Conservation (phyloP, 2,329 filamentous ascomycete genomes). For the Trichocomaceae sp. region DNA sequence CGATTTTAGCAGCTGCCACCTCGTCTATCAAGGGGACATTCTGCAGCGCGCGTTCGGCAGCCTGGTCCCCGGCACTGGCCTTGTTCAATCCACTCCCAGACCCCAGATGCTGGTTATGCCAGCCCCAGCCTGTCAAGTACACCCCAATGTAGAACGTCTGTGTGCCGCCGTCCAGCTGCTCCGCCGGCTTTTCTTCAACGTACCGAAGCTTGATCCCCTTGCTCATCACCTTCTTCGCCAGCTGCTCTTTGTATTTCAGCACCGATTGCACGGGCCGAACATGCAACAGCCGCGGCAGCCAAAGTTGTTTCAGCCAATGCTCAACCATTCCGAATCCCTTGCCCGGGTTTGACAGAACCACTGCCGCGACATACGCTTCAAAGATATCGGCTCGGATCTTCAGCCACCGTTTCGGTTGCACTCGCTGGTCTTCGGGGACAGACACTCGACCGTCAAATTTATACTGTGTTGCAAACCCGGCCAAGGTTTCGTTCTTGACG, state of each 20-base stretch:
- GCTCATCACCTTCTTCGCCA: constrained; percentile 49
- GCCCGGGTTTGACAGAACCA: constrained; percentile 61
- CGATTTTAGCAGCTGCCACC: constrained; percentile 31
- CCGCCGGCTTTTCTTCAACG: constrained; percentile 35
- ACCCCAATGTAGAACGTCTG: constrained; percentile 41
- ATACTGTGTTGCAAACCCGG: constrained; percentile 63
- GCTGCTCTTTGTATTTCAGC: constrained; percentile 47
- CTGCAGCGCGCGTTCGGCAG: constrained; percentile 36
- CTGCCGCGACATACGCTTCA: constrained; percentile 79
- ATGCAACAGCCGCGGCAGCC: constrained; percentile 56
- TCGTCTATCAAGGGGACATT: constrained; percentile 35
- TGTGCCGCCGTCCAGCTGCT: constrained; percentile 30
- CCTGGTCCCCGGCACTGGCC: constrained; percentile 39
- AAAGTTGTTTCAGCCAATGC: constrained; percentile 68
- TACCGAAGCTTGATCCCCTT: constrained; percentile 58
- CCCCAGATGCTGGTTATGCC: constrained; percentile 38
- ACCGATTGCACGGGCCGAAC: constrained; percentile 22
- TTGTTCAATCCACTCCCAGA: constrained; percentile 41
- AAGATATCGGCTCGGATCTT: constrained; percentile 85
- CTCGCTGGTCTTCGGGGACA: constrained; percentile 45
- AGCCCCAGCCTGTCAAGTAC: constrained; percentile 45
- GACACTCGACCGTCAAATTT: constrained; percentile 59
- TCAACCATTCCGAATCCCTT: constrained; percentile 57
- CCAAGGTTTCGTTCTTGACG: constrained; percentile 73
- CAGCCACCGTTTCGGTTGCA: constrained; percentile 49